phyloP scores from a whole-genome alignment of 2,329 filamentous ascomycete genomes.

The Calonectria pteridis region DNA sequence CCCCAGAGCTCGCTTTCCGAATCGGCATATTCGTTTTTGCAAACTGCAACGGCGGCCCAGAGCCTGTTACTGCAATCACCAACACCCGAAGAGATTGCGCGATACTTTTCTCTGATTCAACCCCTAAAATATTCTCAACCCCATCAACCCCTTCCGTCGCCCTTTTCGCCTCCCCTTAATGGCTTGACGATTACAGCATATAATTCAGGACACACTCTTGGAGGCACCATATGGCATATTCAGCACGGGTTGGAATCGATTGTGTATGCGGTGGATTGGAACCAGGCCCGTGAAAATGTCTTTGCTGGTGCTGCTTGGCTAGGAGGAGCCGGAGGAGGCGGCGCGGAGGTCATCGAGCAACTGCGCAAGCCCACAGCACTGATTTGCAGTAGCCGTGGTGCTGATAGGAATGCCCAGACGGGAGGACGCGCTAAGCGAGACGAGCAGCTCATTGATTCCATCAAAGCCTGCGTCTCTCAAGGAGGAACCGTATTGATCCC shows the following conservation, averaged over 20 bases:
- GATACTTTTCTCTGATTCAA: conserved; percentile 91
- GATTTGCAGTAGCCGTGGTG: conserved; percentile 89
- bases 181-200: conserved; percentile 96
- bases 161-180: conserved; percentile 89
- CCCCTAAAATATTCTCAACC: conserved; percentile 97
- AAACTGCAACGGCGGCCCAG: conserved; percentile 61
- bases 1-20: conserved; percentile 79
- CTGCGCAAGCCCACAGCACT: conserved; percentile 92
- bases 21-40: conserved; percentile 65
- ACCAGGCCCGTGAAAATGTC: conserved; percentile 96
- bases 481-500: conserved; percentile 95
- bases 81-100: conserved; percentile 87
- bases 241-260: conserved; percentile 97
- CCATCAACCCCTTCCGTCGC: conserved; percentile 87
- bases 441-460: conserved; percentile 85
- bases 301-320: conserved; percentile 95
- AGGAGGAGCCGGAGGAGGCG: conserved; percentile 81
- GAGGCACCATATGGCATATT: conserved; percentile 98
- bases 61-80: conserved; percentile 77
- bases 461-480: conserved; percentile 80
- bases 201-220: conserved; percentile 94
- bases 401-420: conserved; percentile 76
- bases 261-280: conserved; percentile 98
- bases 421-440: conserved; percentile 86
- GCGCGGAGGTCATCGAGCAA: conserved; percentile 93